These are phyloP conservation scores for Nicotiana knightiana DNA, from an alignment of 257 asterid genomes.

Conservation along the genomic window DNA sequence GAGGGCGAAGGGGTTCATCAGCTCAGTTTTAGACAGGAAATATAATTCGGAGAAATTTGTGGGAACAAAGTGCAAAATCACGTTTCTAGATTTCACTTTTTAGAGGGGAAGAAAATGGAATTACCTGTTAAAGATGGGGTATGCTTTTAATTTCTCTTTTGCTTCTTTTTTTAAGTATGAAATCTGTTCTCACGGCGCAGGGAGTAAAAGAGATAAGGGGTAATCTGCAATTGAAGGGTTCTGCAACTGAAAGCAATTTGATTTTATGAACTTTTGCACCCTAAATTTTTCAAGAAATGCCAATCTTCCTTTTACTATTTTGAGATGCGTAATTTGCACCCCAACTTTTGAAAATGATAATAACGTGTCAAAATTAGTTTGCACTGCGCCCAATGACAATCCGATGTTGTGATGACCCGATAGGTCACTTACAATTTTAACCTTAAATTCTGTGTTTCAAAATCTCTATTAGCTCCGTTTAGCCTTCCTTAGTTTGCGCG, in stretches of 20 bases:
- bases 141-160: not conserved
- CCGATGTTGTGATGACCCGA: no score
- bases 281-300: not conserved
- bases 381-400: no score
- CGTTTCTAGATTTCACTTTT: not conserved
- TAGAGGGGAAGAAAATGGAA: not conserved
- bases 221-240: not conserved
- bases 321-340: no score
- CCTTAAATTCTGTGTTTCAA: no score
- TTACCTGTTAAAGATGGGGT: constrained; percentile 11
- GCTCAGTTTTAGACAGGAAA: not conserved
- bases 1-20: no score
- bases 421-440: no score
- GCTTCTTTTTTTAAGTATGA: not conserved
- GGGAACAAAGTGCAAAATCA: constrained; percentile 11
- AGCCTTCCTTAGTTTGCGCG: no score
- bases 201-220: not conserved
- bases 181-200: not conserved
- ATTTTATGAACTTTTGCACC: not conserved
- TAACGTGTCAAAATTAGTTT: no score
- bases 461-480: no score
- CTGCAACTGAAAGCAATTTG: not conserved
- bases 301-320: not conserved
- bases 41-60: not conserved
- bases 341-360: no score